Percentiles rank a stretch among this genome's conserved stretches.
phyloP scores from a whole-genome alignment of 495 filamentous ascomycete species.

The Neurospora africana region DNA sequence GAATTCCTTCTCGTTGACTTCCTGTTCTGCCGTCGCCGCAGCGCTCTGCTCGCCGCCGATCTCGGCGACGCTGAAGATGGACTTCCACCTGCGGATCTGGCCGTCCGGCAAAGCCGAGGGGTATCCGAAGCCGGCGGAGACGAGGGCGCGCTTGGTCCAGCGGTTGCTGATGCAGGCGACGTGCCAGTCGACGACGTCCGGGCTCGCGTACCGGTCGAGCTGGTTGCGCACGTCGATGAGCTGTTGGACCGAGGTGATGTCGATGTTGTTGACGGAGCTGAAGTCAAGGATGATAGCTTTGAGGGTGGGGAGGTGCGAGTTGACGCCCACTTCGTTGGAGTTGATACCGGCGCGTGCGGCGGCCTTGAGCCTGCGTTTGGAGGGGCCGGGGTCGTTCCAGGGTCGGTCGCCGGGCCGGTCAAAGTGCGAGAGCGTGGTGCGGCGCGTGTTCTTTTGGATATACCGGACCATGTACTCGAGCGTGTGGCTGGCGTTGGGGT shows the following conservation, averaged over 20 bases:
- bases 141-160: constrained; percentile 93
- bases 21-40: constrained; percentile 42
- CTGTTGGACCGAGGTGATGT: constrained; percentile 88
- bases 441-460: constrained; percentile 68
- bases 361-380: constrained; percentile 23
- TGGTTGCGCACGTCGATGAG: constrained; percentile 97
- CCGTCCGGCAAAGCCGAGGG: constrained; percentile 46
- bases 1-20: constrained; percentile 49
- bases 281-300: constrained; percentile 95
- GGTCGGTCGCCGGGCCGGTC: constrained; percentile 69
- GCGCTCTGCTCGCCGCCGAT: constrained; percentile 63
- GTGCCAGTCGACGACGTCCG: constrained; percentile 89
- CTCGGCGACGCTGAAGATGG: constrained; percentile 92
- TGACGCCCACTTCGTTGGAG: constrained; percentile 30
- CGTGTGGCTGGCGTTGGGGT: constrained; percentile 88
- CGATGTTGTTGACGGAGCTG: constrained; percentile 90
- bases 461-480: constrained; percentile 65
- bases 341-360: constrained; percentile 25
- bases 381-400: constrained; percentile 90
- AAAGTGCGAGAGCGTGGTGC: constrained; percentile 58
- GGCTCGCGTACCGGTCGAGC: constrained; percentile 76
- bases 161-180: constrained; percentile 90
- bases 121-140: constrained; percentile 87
- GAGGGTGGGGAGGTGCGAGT: constrained; percentile 55
- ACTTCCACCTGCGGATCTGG: constrained; percentile 66